Base-by-base conservation (phyloP, 75 land plant species). In the Ceratopteris richardii region DNA sequence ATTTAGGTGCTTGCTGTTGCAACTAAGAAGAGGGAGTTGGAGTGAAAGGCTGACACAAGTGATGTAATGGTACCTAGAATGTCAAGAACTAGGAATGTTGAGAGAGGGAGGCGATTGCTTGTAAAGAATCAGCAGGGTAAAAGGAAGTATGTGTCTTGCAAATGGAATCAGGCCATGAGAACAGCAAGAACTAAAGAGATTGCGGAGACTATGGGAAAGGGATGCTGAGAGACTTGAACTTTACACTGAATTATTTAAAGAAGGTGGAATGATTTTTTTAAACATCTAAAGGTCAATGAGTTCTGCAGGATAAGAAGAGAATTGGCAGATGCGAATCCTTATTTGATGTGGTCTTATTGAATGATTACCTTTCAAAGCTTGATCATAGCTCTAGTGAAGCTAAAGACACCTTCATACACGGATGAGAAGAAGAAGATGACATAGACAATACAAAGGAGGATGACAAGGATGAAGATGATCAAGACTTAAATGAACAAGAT, bases 221-320 rank as follows among this genome's bases (percentile, higher is more conserved):
- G 72, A 58, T 58, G 44, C 12, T 48, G 55, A 58, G 25, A 72
- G 68, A 19, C 66, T 70, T 65, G 30, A 60, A 4, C 27, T 63
- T 31, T 64, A 62, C 50, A 23, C 51, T 12, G 74, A 71, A 21
- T 29, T 71, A 12, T 71, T 71, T 37, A 58, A 54, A 31, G 63
- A 51, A 21, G 71, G 71, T 36, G 74, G 74, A 19, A 71, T 71
- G 21, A 71, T 66, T 24, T 71, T 58, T n/a, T n/a, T 59, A 63
- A 72, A 25, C 69, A 71, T 29, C 67, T 71, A 71, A 72, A 71
- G 13, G 74, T 70, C 10, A 55, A 71, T 57, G 74, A 71, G 27
- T 36, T 58, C 24, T 56, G 66, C 24, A 51, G 33, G 42, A 72
- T 52, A 33, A 71, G 44, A n/a, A 71, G 57, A 21, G 74, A 71